Evolutionary conservation across 768 basidiomycete species (phyloP), one percentile per base, ranked within the genome.

Genomic region (Piloderma croceum): DNA sequence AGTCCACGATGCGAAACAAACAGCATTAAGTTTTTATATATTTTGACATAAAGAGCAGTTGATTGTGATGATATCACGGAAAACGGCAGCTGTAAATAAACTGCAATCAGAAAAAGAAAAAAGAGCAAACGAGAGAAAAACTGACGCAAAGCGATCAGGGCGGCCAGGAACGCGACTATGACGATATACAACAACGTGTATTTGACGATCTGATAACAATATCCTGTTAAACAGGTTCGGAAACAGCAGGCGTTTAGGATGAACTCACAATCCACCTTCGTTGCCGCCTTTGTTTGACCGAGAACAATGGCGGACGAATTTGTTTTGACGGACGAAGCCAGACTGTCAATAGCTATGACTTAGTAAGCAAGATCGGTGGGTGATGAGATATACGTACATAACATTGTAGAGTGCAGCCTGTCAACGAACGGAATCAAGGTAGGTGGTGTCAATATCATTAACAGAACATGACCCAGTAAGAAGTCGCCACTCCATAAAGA

Each of bases 401-500:
- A 69, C 81, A 92, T 86, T 17, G 85, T 93, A 21, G 94, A 91
- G 64, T 99, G 96, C 38, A 94, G 46, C 41, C 78, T 79, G 68
- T 96, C 92, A 47, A 83, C 62, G 61, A 81, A 93, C 0, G 96
- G 96, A 39, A 97, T 81, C 50, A 94, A 59, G 44, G 85, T 70
- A 0, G 90, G 87, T 12, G 81, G 80, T 6, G 90, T 88, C 62
- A 98, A 67, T 53, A 96, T 79, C 60, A 96, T 77, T 49, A 97
- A 67, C 9, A 98, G 73, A 42, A 97, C 64, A 54, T 90, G 89
- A 4, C 72, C 84, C 36, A 90, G 71, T 31, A 97, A 64, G 70
- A 97, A 96, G 67, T 98, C 96, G 6, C 90, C 93, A 34, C 83
- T 84, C 87, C 94, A 98, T 12, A 98, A 68, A 19, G 89, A 89